phyloP scores from a whole-genome alignment of 106 monocot species.

The Iris macrosiphon region DNA sequence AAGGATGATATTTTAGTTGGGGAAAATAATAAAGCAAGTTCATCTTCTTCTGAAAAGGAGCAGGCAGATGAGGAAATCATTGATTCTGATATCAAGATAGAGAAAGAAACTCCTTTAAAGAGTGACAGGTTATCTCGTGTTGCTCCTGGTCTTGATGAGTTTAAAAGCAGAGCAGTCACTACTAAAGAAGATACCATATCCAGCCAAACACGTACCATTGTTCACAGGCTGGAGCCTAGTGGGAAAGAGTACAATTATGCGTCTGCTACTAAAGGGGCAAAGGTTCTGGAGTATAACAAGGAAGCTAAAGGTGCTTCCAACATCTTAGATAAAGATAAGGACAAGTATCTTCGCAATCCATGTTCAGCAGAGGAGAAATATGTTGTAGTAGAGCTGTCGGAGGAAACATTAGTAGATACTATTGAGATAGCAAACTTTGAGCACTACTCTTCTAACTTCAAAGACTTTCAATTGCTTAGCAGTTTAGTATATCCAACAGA shows the following conservation, averaged over 20 bases:
- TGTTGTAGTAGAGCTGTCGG: conserved; percentile 71
- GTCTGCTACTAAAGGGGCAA: conserved; percentile 68
- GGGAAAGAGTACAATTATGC: conserved; percentile 89
- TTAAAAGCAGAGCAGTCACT: conserved; percentile 50
- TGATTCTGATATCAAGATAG: conserved; percentile 15
- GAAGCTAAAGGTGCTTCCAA: conserved; percentile 80
- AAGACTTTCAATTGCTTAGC: conserved; percentile 63
- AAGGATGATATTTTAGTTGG: background rate
- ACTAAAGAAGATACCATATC: conserved; percentile 33
- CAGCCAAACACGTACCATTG: conserved; percentile 26
- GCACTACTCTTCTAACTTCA: conserved; percentile 84
- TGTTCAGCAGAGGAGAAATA: conserved; percentile 78
- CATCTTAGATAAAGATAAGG: conserved; percentile 80
- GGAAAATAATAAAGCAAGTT: conserved; percentile 7
- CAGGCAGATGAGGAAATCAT: conserved; percentile 5
- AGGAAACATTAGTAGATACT: conserved; percentile 72
- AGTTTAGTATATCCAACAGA: conserved; percentile 74
- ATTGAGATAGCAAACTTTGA: conserved; percentile 77
- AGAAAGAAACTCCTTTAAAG: conserved; percentile 24
- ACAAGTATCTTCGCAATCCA: conserved; percentile 81
- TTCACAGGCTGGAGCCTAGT: conserved; percentile 57
- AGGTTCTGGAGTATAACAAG: conserved; percentile 66
- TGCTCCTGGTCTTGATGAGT: conserved; percentile 66
- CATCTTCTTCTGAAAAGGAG: conserved; percentile 3
- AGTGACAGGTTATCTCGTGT: conserved; percentile 47